phyloP scores from a whole-genome alignment of 2,329 filamentous ascomycete species.

The Cladophialophora chaetospira region DNA sequence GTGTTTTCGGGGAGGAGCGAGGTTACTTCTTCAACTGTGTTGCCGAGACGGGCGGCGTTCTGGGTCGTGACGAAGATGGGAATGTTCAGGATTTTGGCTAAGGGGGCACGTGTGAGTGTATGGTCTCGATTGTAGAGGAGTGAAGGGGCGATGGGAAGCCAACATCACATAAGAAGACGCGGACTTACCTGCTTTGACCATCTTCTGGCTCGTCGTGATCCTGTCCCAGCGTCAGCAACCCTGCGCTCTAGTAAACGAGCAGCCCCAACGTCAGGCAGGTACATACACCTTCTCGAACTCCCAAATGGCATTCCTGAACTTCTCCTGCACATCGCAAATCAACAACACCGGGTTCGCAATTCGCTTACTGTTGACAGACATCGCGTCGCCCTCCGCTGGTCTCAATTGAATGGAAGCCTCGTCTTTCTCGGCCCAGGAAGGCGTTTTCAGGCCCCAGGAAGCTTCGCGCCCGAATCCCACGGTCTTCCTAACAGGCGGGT shows the following conservation, averaged over 20 bases:
- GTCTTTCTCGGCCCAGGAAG: no score
- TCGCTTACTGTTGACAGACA: slow-evolving; percentile 49
- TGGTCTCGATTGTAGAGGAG: not conserved
- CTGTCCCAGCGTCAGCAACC: slow-evolving; percentile 1
- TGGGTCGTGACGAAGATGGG: slow-evolving; percentile 88
- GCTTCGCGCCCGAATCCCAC: no score
- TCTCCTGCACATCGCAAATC: slow-evolving; percentile 93
- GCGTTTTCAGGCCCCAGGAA: no score
- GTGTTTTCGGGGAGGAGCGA: slow-evolving; percentile 50
- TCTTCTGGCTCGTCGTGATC: slow-evolving; percentile 56
- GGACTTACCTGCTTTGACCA: slow-evolving; percentile 59
- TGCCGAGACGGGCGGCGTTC: slow-evolving; percentile 73
- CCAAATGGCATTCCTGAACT: slow-evolving; percentile 79
- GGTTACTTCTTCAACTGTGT: slow-evolving; percentile 74
- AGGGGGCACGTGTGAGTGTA: slow-evolving; percentile 33
- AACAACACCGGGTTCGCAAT: not conserved
- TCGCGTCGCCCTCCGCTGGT: not conserved
- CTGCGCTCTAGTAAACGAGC: not conserved
- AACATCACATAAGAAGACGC: not conserved
- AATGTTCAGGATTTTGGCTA: slow-evolving; percentile 63
- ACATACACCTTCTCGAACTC: slow-evolving; percentile 79
- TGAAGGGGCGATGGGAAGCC: not conserved
- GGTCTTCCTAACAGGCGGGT: no score
- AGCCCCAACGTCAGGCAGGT: not conserved
- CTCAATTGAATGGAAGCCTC: not conserved